Percentiles rank a stretch among this genome's conserved stretches.
Conservation (phyloP, 805 yeast genomes). For the Isabelozyma gotoi region DNA sequence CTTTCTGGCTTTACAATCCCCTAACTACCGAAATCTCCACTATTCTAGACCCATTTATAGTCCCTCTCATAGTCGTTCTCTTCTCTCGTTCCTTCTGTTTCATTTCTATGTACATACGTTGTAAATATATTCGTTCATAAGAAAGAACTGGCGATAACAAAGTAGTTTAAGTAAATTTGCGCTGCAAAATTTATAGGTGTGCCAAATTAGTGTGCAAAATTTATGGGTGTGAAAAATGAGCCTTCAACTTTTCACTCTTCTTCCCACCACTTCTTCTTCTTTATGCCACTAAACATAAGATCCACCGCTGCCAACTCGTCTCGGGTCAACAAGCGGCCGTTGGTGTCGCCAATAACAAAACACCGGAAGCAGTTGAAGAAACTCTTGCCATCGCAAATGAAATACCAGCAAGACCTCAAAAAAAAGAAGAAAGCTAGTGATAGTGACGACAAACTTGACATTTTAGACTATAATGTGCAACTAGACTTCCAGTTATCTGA, state of each 20-base stretch:
- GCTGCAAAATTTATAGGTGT: too few species aligned
- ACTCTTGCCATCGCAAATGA: conserved; percentile 24
- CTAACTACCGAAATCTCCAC: too few species aligned
- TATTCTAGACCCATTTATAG: too few species aligned
- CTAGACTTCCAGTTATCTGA: conserved; percentile 36
- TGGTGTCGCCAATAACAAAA: conserved; percentile 25
- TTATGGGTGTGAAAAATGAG: too few species aligned
- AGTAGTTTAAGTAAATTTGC: too few species aligned
- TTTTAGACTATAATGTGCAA: conserved; percentile 37
- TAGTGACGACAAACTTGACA: conserved; percentile 12
- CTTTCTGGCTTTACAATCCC: too few species aligned
- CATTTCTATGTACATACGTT: not conserved
- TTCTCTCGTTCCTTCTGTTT: not conserved
- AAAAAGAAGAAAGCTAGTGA: conserved; percentile 8
- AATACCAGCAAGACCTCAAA: conserved; percentile 15
- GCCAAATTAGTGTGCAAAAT: too few species aligned
- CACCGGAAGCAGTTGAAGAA: conserved; percentile 22
- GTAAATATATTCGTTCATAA: too few species aligned
- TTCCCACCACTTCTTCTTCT: not conserved
- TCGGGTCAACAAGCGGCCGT: conserved; percentile 19
- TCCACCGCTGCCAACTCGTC: conserved; percentile 44
- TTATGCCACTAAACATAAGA: conserved; percentile 22
- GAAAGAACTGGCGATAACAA: too few species aligned
- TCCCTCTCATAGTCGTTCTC: too few species aligned
- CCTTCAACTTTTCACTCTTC: not conserved